Evolutionary conservation across 2,329 filamentous ascomycete species (phyloP).

Genomic region (Fusarium guadeloupense): DNA sequence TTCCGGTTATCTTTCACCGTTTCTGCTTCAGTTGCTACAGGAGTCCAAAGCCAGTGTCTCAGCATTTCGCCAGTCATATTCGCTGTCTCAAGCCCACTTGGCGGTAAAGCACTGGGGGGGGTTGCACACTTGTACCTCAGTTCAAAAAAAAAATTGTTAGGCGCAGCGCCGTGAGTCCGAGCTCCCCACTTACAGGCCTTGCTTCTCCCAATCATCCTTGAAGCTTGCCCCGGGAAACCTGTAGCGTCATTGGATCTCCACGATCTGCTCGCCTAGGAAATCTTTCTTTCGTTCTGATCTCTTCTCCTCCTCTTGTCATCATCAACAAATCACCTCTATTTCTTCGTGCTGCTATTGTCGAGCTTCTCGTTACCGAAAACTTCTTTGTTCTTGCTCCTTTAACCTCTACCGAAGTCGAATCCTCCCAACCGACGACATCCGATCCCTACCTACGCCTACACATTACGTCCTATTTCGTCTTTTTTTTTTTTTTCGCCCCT

Average conservation of each 20-base stretch:
- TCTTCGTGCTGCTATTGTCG: conserved; percentile 3
- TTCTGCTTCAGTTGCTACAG: conserved; percentile 16
- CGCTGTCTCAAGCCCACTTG: conserved; percentile 30
- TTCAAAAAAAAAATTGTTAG: conserved; percentile 27
- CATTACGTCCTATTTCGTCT: conserved; percentile 11
- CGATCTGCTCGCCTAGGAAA: conserved; percentile 43
- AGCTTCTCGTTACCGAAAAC: conserved; percentile 5
- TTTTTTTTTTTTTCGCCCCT: conserved; percentile 9
- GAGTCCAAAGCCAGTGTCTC: conserved; percentile 15
- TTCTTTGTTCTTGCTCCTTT: background rate
- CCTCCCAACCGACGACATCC: conserved; percentile 12
- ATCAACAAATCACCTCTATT: conserved; percentile 13
- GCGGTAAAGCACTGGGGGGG: background rate
- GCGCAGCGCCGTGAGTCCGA: conserved; percentile 20
- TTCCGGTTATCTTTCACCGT: conserved; percentile 4
- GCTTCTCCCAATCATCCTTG: conserved; percentile 38
- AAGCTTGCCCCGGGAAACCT: conserved; percentile 34
- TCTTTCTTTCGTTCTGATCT: conserved; percentile 29
- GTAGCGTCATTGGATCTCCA: conserved; percentile 43
- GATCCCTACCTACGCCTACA: conserved; percentile 17
- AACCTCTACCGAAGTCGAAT: conserved; percentile 16
- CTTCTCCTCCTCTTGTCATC: conserved; percentile 23
- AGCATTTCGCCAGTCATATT: conserved; percentile 26
- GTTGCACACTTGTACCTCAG: no score
- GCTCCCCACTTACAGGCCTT: conserved; percentile 35